Evolutionary conservation across 805 yeast species (phyloP), one percentile per base, ranked within the genome.

Genomic region (Cyberlindnera mississippiensis): DNA sequence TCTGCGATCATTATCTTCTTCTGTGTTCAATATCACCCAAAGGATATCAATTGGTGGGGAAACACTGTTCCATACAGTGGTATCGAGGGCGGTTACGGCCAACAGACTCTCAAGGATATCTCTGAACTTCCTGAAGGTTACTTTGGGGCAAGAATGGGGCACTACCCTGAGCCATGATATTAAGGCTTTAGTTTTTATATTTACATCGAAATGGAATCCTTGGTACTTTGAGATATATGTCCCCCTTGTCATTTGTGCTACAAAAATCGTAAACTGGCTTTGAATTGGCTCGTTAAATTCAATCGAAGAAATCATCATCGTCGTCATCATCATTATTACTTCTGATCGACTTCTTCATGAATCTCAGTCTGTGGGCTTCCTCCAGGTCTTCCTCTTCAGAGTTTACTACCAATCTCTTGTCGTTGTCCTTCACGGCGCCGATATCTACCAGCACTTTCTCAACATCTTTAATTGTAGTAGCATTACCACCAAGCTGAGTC

Each of bases 401-500:
- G 56, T 84, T 83, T 33, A 73, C 73, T 4, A 68, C 51, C 40
- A 91, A 66, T 47, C 98, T 69, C 39, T 73, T 72, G 59, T 91
- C 98, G 12, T 71, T 66, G 34, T 72, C 76, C 42, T 73, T 69
- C 2, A 90, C 78, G 0, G 90, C 86, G 2, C 78, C 80, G 6
- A 79, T 64, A 36, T 72, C 76, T 33, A 87, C 85, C 55, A 91
- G 63, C 13, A 86, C 73, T 37, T 68, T 68, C 62, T 90, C 97
- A 33, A 93, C 54, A 61, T 93, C 98, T 33, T 65, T 64, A 20
- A 78, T 33, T 13, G 66, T 75, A 2, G 96, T 79, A 35, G 83
- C 79, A 59, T 82, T 84, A 3, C 99, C 99, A 9, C 96, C 96
- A 35, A 93, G 59, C 53, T 82, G 79, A 4, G 84, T 73, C 56